phyloP scores from a whole-genome alignment of 208 protist species.

The Leishmania lainsoni region DNA sequence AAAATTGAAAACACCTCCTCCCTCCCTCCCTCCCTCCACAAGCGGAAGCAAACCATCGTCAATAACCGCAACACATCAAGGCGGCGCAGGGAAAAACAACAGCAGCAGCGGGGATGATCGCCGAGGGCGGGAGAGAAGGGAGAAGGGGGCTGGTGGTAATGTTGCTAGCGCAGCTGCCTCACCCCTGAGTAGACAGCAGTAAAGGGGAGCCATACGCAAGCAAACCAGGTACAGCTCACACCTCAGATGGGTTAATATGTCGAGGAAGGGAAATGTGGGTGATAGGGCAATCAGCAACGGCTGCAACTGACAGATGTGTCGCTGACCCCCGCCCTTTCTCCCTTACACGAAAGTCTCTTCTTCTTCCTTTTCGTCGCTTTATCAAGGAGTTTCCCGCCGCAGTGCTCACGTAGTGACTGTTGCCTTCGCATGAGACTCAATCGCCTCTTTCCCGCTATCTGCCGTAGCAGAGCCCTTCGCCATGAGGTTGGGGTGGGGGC shows the following conservation, averaged over 20 bases:
- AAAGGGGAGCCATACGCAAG: background rate
- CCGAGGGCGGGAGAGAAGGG: background rate
- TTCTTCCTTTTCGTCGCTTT: background rate
- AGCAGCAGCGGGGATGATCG: background rate
- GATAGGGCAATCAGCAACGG: background rate
- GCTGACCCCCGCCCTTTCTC: background rate
- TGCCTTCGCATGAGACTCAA: background rate
- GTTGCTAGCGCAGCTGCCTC: background rate
- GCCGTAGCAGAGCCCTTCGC: background rate
- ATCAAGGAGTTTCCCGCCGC: background rate
- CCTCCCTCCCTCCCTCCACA: background rate
- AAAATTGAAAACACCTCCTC: background rate
- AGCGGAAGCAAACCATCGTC: background rate
- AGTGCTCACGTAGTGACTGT: background rate
- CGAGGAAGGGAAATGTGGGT: background rate
- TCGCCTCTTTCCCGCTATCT: background rate
- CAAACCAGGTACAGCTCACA: background rate
- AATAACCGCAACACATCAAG: background rate
- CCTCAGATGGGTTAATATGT: background rate
- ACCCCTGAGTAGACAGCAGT: background rate
- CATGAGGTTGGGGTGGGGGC: background rate
- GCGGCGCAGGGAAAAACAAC: background rate
- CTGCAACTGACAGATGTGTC: background rate
- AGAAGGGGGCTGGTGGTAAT: background rate
- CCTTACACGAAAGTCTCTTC: background rate